phyloP scores from a whole-genome alignment of 768 basidiomycete species.

The Crucibulum laeve region DNA sequence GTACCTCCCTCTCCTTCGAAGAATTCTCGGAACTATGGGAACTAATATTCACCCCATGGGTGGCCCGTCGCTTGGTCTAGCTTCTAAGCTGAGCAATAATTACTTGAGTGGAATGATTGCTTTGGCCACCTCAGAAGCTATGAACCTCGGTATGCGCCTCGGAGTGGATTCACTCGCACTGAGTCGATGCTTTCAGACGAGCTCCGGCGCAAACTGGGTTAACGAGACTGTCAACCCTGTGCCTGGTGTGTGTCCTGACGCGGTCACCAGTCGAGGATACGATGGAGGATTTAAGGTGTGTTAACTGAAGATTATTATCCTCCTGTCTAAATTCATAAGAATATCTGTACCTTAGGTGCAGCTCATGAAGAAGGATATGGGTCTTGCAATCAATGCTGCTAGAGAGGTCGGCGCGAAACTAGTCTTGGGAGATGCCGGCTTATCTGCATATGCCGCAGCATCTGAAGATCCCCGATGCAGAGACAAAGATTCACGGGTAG shows the following conservation, averaged over 20 bases:
- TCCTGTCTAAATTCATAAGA: not conserved
- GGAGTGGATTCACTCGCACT: constrained; percentile 35
- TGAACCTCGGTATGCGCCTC: constrained; percentile 41
- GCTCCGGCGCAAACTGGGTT: constrained; percentile 36
- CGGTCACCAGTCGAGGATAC: constrained; percentile 36
- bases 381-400: constrained; percentile 33
- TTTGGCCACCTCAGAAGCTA: constrained; percentile 36
- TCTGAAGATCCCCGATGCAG: constrained; percentile 32
- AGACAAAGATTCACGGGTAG: constrained; percentile 33
- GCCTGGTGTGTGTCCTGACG: constrained; percentile 38
- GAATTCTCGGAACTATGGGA: constrained; percentile 30
- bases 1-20: constrained; percentile 24
- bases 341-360: constrained; percentile 24
- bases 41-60: constrained; percentile 30
- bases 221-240: constrained; percentile 39
- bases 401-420: constrained; percentile 31
- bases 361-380: constrained; percentile 41
- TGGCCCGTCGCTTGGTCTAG: constrained; percentile 35
- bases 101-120: constrained; percentile 38
- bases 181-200: constrained; percentile 32
- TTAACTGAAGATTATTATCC: not conserved
- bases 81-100: constrained; percentile 41
- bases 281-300: constrained; percentile 39
- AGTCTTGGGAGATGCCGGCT: constrained; percentile 31
- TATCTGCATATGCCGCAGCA: constrained; percentile 32